These are phyloP conservation scores for Rhododendron ferrugineum DNA, from an alignment of 148 eudicot species.

Conservation along the genomic window DNA sequence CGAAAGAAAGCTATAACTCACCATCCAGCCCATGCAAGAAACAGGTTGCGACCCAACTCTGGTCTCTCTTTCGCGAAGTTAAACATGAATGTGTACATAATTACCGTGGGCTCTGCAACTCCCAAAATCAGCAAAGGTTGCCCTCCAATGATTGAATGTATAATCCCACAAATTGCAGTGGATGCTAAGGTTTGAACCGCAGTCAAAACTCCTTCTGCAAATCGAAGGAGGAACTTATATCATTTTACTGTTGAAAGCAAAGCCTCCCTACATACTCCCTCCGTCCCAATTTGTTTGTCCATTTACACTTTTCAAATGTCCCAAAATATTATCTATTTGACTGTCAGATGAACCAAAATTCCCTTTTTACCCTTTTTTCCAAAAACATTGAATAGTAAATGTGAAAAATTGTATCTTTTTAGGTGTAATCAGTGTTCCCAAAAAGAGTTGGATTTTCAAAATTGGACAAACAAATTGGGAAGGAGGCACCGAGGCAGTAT, in stretches of 20 bases:
- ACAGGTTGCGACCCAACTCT: slow-evolving; percentile 79
- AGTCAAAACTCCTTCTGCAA: slow-evolving; percentile 81
- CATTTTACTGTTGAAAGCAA: not conserved
- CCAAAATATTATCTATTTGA: too few species aligned
- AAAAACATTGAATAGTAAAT: too few species aligned
- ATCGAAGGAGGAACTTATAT: not conserved
- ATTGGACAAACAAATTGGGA: not conserved
- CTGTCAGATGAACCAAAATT: too few species aligned
- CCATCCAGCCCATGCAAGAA: slow-evolving; percentile 98
- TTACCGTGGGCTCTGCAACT: slow-evolving; percentile 96
- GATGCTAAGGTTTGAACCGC: slow-evolving; percentile 99
- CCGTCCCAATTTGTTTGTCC: not conserved
- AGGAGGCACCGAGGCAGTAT: too few species aligned
- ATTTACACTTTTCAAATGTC: too few species aligned
- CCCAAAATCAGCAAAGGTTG: slow-evolving; percentile 94
- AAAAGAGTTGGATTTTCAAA: too few species aligned
- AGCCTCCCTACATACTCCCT: not conserved
- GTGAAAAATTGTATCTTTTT: too few species aligned
- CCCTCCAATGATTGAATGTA: slow-evolving; percentile 94
- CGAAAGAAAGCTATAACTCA: slow-evolving; percentile 23
- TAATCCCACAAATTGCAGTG: slow-evolving; percentile 88
- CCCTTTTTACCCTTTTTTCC: too few species aligned
- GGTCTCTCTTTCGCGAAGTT: slow-evolving; percentile 81
- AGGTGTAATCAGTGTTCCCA: too few species aligned
- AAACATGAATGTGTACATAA: slow-evolving; percentile 98